Conservation (phyloP, 2,329 filamentous ascomycete species). For the Tolypocladium ovalisporum region DNA sequence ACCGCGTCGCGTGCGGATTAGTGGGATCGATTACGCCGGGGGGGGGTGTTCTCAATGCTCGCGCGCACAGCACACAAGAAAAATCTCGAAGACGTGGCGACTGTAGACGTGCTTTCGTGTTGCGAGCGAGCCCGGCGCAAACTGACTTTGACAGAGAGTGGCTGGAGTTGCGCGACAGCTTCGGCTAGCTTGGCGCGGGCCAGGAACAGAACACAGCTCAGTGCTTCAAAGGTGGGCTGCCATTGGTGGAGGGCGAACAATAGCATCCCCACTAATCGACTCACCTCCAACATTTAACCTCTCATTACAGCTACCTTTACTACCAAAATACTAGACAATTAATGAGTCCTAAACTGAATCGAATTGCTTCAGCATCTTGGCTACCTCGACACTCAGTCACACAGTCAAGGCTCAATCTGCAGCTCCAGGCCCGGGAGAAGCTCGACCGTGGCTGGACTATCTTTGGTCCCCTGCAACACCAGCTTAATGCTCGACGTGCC, state of each 20-base stretch:
- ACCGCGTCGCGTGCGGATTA: not conserved
- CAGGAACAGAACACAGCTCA: not conserved
- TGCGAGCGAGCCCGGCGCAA: not conserved
- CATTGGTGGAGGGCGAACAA: not conserved
- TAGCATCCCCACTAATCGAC: no score
- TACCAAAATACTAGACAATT: no score
- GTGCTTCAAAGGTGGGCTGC: not conserved
- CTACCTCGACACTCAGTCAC: not conserved
- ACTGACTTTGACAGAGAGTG: no score
- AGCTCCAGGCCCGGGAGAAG: conserved; percentile 8
- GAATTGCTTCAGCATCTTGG: not conserved
- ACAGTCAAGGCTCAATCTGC: conserved; percentile 4
- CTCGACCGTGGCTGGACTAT: conserved; percentile 8
- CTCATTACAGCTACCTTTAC: no score
- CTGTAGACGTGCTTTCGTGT: not conserved
- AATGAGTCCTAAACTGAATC: not conserved
- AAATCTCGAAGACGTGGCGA: not conserved
- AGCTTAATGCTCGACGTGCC: conserved; percentile 4
- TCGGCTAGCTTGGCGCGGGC: not conserved
- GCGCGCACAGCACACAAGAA: no score
- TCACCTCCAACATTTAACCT: no score
- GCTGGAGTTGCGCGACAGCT: not conserved
- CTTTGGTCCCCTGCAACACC: conserved; percentile 4
- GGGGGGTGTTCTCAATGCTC: no score
- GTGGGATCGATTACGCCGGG: not conserved